Percentiles rank a stretch among this genome's conserved stretches.
Conservation (phyloP, 225 moss, liverwort and hornwort genomes). For the Physcomitrium patens region DNA sequence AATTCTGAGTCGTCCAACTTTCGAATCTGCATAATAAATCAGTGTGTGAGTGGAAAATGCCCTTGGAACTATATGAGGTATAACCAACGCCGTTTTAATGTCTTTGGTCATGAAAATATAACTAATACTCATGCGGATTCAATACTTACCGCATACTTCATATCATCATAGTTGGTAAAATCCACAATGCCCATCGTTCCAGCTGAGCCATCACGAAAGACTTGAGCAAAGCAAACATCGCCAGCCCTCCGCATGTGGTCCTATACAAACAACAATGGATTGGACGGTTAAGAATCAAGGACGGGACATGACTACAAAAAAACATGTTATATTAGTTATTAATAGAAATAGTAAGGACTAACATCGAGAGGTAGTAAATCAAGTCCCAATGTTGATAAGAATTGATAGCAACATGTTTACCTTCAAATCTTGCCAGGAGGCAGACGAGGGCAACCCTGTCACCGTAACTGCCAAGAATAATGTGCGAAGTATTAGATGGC, state of each 20-base stretch:
- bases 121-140: neutral
- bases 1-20: slow-evolving; percentile 97
- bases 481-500: slow-evolving; percentile 11
- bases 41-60: too few relatives aligned
- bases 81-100: too few relatives aligned
- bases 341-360: neutral
- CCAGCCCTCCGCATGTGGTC: slow-evolving; percentile 99
- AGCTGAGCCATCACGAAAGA: slow-evolving; percentile 25
- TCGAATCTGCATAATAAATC: slow-evolving; percentile 60
- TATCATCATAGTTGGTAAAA: slow-evolving; percentile 97
- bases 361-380: too few relatives aligned
- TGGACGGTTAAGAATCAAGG: neutral
- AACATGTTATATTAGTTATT: neutral
- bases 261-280: slow-evolving; percentile 34
- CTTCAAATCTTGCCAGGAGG: slow-evolving; percentile 99
- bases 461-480: slow-evolving; percentile 67
- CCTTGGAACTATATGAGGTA: neutral
- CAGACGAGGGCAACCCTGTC: slow-evolving; percentile 90
- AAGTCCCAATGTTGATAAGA: neutral
- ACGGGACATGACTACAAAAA: neutral
- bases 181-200: slow-evolving; percentile 99
- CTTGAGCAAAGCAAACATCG: slow-evolving; percentile 64
- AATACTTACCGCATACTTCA: slow-evolving; percentile 89
- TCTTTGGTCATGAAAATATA: too few relatives aligned
- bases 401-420: slow-evolving; percentile 23